Evolutionary conservation across 306 rosid species (phyloP).

Genomic region (Pachyrhizus erosus): DNA sequence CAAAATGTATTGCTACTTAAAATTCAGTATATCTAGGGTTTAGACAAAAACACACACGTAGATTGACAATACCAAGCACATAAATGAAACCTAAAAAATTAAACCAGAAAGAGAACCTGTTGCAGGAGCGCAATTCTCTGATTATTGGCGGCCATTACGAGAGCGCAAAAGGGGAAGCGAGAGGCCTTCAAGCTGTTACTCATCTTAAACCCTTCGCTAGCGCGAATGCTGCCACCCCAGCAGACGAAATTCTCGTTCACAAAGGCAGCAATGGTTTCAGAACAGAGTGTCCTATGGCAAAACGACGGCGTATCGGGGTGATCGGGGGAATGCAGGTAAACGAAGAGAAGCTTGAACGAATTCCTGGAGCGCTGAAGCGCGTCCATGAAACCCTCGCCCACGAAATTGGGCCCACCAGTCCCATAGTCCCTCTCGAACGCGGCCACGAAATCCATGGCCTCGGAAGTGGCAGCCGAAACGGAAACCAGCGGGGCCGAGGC

Average conservation of each 20-base stretch:
- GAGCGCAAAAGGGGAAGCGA: conserved; percentile 88
- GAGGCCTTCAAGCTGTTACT: conserved; percentile 96
- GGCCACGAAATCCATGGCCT: conserved; percentile 73
- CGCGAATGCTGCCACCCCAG: conserved; percentile 95
- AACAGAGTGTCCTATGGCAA: conserved; percentile 84
- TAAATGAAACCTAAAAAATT: no score
- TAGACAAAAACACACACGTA: neutral
- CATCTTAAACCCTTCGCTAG: conserved; percentile 98
- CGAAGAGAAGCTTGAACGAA: conserved; percentile 75
- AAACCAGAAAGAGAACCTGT: conserved; percentile 69
- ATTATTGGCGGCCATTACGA: conserved; percentile 91
- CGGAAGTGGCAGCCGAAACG: conserved; percentile 66
- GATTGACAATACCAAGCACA: no score
- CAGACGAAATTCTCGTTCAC: conserved; percentile 88
- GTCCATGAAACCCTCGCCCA: conserved; percentile 86
- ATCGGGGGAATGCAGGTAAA: conserved; percentile 94
- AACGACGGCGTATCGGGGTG: conserved; percentile 89
- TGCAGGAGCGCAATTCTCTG: conserved; percentile 95
- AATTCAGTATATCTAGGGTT: neutral
- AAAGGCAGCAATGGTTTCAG: conserved; percentile 62
- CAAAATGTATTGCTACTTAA: neutral
- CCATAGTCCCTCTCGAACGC: conserved; percentile 85
- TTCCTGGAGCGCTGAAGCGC: conserved; percentile 87
- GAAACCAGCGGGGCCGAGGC: conserved; percentile 62
- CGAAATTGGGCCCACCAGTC: conserved; percentile 65